Conservation (phyloP, 1,284 basidiomycete species). For the Fomitopsis palustris region DNA sequence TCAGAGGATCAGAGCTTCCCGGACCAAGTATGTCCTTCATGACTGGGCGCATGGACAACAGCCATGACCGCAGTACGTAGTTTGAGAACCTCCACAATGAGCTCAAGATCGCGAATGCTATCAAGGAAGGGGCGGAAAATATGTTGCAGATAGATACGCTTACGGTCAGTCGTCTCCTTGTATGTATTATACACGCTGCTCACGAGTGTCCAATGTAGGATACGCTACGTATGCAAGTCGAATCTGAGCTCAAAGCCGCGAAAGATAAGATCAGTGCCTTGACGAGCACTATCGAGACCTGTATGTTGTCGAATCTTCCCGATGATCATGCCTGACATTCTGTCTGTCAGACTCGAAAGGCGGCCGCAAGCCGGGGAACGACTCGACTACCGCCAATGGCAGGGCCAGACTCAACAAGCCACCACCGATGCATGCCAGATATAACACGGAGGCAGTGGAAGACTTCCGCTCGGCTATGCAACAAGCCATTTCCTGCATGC, state of each 20-base stretch:
- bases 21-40: constrained; percentile 6
- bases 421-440: constrained; percentile 9
- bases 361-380: constrained; percentile 34
- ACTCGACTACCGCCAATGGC: constrained; percentile 28
- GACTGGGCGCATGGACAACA: background rate
- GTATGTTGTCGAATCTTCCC: constrained; percentile 38
- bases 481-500: constrained; percentile 54
- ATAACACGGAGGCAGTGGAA: constrained; percentile 37
- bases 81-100: constrained; percentile 63
- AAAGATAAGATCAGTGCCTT: constrained; percentile 69
- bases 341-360: constrained; percentile 34
- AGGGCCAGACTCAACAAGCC: constrained; percentile 30
- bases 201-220: constrained; percentile 31
- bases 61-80: constrained; percentile 32
- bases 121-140: constrained; percentile 85
- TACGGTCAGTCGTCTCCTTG: constrained; percentile 38
- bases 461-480: constrained; percentile 69
- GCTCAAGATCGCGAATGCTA: constrained; percentile 69
- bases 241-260: constrained; percentile 74
- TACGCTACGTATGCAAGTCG: constrained; percentile 65
- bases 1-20: background rate
- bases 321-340: background rate
- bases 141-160: constrained; percentile 62
- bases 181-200: background rate
- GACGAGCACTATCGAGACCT: constrained; percentile 54